These are phyloP conservation scores for Isoetes engelmannii DNA, from an alignment of 83 land plant genomes.

Conservation along the genomic window DNA sequence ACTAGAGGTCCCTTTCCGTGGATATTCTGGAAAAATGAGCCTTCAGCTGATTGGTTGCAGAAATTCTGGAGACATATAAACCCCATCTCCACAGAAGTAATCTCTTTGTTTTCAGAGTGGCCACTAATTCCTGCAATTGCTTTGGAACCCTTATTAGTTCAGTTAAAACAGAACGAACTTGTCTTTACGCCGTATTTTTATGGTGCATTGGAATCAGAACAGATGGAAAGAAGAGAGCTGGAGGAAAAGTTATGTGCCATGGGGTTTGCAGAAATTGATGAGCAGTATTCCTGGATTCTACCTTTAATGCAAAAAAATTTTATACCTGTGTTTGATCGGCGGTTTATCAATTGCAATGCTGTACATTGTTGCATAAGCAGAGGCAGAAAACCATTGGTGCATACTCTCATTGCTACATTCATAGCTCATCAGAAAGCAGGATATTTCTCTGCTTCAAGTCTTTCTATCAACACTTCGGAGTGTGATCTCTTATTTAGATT, in stretches of 20 bases:
- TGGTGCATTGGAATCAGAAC: neutral
- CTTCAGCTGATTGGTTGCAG: conserved; percentile 72
- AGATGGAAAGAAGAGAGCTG: neutral
- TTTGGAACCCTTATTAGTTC: conserved; percentile 56
- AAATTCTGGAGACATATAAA: conserved; percentile 62
- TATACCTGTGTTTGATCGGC: conserved; percentile 64
- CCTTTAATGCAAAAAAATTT: conserved; percentile 57
- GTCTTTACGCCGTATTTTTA: conserved; percentile 58
- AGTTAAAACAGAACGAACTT: conserved; percentile 53
- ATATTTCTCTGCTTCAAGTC: conserved; percentile 39
- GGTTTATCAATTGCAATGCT: conserved; percentile 52
- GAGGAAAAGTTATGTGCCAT: conserved; percentile 11
- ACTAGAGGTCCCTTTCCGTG: conserved; percentile 48
- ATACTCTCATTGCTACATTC: conserved; percentile 56
- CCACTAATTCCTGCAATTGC: conserved; percentile 80
- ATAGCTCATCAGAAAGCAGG: conserved; percentile 69
- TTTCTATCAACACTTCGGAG: conserved; percentile 38
- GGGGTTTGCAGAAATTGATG: conserved; percentile 39
- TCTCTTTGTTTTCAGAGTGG: conserved; percentile 72
- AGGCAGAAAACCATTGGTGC: conserved; percentile 56
- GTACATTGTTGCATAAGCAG: conserved; percentile 38
- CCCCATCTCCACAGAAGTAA: conserved; percentile 40
- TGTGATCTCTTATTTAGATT: conserved; percentile 68
- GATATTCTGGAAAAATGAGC: conserved; percentile 70
- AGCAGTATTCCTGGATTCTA: conserved; percentile 69